Percentiles rank a stretch among this genome's conserved stretches.
Conservation (phyloP, 257 asterid genomes). For the Solanum rostratum region DNA sequence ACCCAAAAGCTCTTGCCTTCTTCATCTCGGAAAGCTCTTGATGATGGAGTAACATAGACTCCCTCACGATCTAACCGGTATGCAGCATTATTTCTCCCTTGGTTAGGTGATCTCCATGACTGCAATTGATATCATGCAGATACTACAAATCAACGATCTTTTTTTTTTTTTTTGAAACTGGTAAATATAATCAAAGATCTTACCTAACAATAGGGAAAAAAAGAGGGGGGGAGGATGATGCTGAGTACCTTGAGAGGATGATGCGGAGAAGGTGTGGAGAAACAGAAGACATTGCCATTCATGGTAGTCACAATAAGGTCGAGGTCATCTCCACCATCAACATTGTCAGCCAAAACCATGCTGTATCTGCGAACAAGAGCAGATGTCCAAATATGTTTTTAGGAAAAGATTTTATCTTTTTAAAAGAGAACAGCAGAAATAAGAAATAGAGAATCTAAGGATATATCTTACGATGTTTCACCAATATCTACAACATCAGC, state of each 20-base stretch:
- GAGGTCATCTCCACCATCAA: conserved; percentile 98
- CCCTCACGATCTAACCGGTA: conserved; percentile 70
- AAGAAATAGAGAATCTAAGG: neutral
- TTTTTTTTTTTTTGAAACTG: no score
- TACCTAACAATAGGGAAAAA: neutral
- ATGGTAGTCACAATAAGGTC: conserved; percentile 96
- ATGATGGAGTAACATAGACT: conserved; percentile 72
- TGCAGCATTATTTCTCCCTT: conserved; percentile 89
- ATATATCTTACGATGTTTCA: conserved; percentile 84
- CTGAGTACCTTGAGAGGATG: conserved; percentile 89
- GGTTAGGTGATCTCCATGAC: conserved; percentile 88
- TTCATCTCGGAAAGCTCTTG: conserved; percentile 93
- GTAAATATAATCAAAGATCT: neutral
- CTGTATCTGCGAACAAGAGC: conserved; percentile 61
- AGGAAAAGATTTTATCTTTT: neutral
- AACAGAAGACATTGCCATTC: conserved; percentile 99
- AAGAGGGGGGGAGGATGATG: neutral
- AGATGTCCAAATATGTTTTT: neutral
- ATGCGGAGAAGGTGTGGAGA: conserved; percentile 93
- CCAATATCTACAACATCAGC: conserved; percentile 99
- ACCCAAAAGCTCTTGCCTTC: conserved; percentile 96
- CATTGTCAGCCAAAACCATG: conserved; percentile 97
- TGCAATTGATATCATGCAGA: conserved; percentile 18
- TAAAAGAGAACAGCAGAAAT: neutral
- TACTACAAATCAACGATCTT: neutral